phyloP scores from a whole-genome alignment of 345 rosid genomes.

The Arabidopsis thaliana region DNA sequence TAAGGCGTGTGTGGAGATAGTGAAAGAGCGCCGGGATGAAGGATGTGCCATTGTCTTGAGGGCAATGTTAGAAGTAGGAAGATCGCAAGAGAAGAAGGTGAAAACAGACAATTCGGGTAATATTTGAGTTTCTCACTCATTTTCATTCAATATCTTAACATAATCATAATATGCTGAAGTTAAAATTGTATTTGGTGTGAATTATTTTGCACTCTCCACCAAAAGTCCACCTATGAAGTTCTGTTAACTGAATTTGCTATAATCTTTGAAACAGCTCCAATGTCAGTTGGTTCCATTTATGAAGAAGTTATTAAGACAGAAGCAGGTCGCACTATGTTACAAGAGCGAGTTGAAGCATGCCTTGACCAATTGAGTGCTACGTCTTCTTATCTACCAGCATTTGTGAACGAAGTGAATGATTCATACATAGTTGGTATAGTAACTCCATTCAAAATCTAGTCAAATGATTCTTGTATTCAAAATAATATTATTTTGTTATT shows the following conservation, averaged over 20 bases:
- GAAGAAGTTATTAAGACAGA: conserved; percentile 84
- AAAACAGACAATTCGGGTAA: conserved; percentile 71
- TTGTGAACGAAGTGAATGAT: conserved; percentile 51
- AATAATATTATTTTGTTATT: conserved; percentile 2
- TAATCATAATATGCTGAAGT: background rate
- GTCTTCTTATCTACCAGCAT: conserved; percentile 48
- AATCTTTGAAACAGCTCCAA: conserved; percentile 51
- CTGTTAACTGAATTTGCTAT: background rate
- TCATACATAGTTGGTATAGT: conserved; percentile 63
- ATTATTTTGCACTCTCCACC: conserved; percentile 22
- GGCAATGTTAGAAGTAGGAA: conserved; percentile 84
- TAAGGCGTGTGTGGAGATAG: conserved; percentile 72
- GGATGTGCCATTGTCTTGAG: conserved; percentile 69
- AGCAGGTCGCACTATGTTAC: conserved; percentile 72
- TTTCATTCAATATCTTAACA: conserved; percentile 12
- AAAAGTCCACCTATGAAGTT: background rate
- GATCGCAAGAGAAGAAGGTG: conserved; percentile 71
- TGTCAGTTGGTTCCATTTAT: conserved; percentile 68
- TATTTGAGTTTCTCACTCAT: conserved; percentile 28
- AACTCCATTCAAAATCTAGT: conserved; percentile 9
- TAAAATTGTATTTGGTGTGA: background rate
- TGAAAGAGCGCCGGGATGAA: conserved; percentile 67
- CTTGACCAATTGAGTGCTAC: conserved; percentile 60
- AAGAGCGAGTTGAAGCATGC: conserved; percentile 69
- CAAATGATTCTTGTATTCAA: conserved; percentile 6